These are phyloP conservation scores for Ogataea nonfermentans DNA, from an alignment of 805 yeast species.

Conservation along the genomic window DNA sequence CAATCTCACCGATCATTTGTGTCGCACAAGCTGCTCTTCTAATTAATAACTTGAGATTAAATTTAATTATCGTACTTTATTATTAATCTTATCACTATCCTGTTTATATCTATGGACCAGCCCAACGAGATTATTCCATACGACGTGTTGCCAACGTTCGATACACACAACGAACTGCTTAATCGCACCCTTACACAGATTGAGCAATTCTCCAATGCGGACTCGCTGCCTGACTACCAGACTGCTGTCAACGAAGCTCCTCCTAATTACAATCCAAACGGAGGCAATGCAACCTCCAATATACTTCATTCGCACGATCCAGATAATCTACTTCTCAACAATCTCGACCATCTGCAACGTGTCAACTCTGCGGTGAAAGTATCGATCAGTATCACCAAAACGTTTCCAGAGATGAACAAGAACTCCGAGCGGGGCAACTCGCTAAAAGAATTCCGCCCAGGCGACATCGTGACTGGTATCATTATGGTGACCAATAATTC, in stretches of 20 bases:
- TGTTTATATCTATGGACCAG: no score
- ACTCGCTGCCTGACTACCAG: slow-evolving; percentile 15
- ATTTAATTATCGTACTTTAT: no score
- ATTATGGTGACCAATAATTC: slow-evolving; percentile 41
- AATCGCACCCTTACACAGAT: slow-evolving; percentile 24
- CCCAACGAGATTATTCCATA: slow-evolving; percentile 27
- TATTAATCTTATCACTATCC: no score
- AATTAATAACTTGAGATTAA: no score
- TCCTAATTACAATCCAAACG: slow-evolving; percentile 2
- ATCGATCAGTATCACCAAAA: slow-evolving; percentile 38
- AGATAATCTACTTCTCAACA: slow-evolving; percentile 25
- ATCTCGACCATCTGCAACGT: slow-evolving; percentile 21
- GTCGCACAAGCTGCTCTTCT: no score
- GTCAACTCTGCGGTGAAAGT: slow-evolving; percentile 23
- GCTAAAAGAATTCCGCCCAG: slow-evolving; percentile 57
- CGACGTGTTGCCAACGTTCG: slow-evolving; percentile 67
- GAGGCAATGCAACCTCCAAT: not conserved
- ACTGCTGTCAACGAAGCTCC: slow-evolving; percentile 16
- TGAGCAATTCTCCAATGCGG: slow-evolving; percentile 6
- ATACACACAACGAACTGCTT: slow-evolving; percentile 49
- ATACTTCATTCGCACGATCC: slow-evolving; percentile 9
- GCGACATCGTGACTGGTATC: slow-evolving; percentile 61
- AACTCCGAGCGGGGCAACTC: slow-evolving; percentile 29
- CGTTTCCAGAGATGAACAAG: slow-evolving; percentile 34
- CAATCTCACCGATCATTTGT: no score